These are phyloP conservation scores for Ogataea nakhonphanomensis DNA, from an alignment of 805 yeast species.

Conservation along the genomic window DNA sequence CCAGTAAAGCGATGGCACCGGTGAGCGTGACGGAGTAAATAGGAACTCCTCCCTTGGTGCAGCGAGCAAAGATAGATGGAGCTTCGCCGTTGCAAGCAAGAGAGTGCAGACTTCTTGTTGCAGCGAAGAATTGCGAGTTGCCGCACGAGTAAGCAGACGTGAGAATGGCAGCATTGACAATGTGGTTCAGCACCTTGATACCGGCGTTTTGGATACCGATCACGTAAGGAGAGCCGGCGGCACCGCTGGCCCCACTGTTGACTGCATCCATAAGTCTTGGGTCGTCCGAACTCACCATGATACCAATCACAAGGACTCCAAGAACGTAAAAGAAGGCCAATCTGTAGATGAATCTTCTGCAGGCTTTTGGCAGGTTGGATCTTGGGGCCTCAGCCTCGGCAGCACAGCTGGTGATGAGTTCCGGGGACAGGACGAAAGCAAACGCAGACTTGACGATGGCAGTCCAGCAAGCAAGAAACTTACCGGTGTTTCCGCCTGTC, in stretches of 20 bases:
- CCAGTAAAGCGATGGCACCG: conserved; percentile 48
- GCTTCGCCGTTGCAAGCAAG: conserved; percentile 74
- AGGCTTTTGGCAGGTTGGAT: conserved; percentile 32
- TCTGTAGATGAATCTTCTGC: conserved; percentile 32
- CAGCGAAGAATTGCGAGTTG: conserved; percentile 69
- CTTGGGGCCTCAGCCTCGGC: conserved; percentile 34
- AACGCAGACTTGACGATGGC: conserved; percentile 63
- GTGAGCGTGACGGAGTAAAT: conserved; percentile 50
- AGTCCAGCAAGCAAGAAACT: conserved; percentile 61
- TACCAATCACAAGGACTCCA: conserved; percentile 43
- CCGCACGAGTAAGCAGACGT: conserved; percentile 58
- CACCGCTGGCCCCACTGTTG: conserved; percentile 50
- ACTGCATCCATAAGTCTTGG: conserved; percentile 41
- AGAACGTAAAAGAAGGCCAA: conserved; percentile 31
- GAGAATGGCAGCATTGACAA: conserved; percentile 71
- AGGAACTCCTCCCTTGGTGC: conserved; percentile 71
- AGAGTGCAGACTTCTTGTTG: conserved; percentile 72
- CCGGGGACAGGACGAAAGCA: conserved; percentile 48
- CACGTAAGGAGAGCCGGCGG: conserved; percentile 84
- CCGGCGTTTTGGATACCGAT: conserved; percentile 72
- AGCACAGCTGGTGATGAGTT: conserved; percentile 31
- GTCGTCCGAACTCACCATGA: conserved; percentile 44
- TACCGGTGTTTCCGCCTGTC: conserved; percentile 53
- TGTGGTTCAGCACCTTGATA: conserved; percentile 66
- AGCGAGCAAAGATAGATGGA: conserved; percentile 59